Base-by-base conservation (phyloP, 371 early-diverging fungal species). In the Circinella minor region DNA sequence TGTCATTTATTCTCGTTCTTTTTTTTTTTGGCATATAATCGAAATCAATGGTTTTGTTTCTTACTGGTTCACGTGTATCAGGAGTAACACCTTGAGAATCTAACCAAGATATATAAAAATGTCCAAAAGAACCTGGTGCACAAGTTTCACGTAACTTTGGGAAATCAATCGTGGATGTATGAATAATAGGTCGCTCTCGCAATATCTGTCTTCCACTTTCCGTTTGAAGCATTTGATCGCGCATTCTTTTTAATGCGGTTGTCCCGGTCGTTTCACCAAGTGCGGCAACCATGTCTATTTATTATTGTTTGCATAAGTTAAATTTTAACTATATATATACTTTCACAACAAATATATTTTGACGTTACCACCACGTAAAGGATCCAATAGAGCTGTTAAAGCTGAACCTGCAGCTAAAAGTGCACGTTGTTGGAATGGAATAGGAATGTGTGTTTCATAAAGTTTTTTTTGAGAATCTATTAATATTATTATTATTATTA, bases 181-280 rank as follows among this genome's bases (percentile, higher is more conserved):
- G 86, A 38, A 98, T 89, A 11, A 82, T 66, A 4, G 98, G 98
- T 54, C 95, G 76, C 66, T 94, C 93, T 17, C 90, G 83, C 51
- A 98, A 77, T 48, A 98, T 95, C 8, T 90, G 85, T 18, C 98
- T 88, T 9, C 98, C 98, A 0, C 81, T 85, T 14, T 81, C 73
- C 63, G 90, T 89, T 51, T 74, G 69, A 6, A 96, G 85, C 97
- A 98, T 96, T 59, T 87, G 85, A 62, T 89, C 86, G 17, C 96
- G 87, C 77, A 98, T 88, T 18, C 84, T 76, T 20, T 71, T 74
- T 6, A 97, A 75, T 68, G 89, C 88, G 4, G 80, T 71, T 17
- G 79, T 81, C 5, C 93, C 92, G 9, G 97, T 98, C 4, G 94
- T 89, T 74, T 98, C 98, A 36, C 97, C 98, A 36, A 98, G 84